Base-by-base conservation (phyloP, 192 early-diverging fungal species). In the Coemansia sp. region DNA sequence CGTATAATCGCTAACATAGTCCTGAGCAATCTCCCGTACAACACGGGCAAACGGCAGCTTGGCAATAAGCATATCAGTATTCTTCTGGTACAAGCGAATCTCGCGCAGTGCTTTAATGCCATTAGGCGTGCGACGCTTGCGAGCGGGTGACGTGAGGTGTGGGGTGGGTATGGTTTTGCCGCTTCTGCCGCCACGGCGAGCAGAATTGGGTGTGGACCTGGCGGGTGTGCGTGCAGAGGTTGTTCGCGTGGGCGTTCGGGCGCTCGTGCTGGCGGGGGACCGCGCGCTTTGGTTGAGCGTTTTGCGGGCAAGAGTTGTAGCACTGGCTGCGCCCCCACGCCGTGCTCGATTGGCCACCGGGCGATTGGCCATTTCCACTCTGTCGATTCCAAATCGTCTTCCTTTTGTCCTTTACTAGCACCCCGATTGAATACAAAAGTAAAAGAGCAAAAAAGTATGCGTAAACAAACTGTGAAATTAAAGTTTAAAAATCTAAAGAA, bases 11-110 rank as follows among this genome's bases (percentile, higher is more conserved):
- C 68, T 62, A 17, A 66, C 62, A 21, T 82, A 70, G 46, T 88
- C 85, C 50, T 76, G 60, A 0, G 89, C 83, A 24, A 90, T 86
- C 63, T 90, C 89, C 18, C 84, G 75, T 8, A 90, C 92, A 36
- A 96, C 77, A 0, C 94, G 79, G 21, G 90, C 81, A 84, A 96
- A 96, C n/a, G 94, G 92, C 24, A 93, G 82, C 79, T 93, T 94
- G 24, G 86, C 82, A 11, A 96, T 65, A 28, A 94, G 76, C 18
- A 94, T 82, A 21, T 91, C 83, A 23, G 91, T 93, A 11, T 78
- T 84, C 73, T 89, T 91, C 70, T 96, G 94, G 68, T 88, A 93
- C 61, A 84, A 84, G 59, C 91, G 81, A 48, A 96, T 96, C 71
- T 96, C 94, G 6, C 87, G 68, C 36, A 96, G 76, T 1, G 94